A percentile compares a stretch with the other conserved stretches of the same genome.
These are phyloP conservation scores for Phialophora tarda DNA, from an alignment of 2,329 filamentous ascomycete species.

Conservation along the genomic window DNA sequence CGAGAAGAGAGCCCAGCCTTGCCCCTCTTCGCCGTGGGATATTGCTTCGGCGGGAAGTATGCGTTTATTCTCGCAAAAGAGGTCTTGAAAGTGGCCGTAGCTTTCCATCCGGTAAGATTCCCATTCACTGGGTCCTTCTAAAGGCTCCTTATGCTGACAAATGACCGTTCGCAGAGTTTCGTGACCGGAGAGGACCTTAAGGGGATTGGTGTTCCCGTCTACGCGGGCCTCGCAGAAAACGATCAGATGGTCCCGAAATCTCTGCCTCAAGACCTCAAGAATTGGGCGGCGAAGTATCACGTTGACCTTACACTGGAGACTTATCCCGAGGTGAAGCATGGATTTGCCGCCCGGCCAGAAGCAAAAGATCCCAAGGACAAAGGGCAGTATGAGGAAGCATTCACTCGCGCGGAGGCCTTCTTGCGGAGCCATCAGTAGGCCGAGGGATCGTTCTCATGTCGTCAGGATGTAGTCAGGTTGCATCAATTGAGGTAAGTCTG, in stretches of 20 bases:
- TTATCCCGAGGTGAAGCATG: slow-evolving; percentile 21
- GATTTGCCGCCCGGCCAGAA: slow-evolving; percentile 26
- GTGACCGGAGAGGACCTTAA: slow-evolving; percentile 13
- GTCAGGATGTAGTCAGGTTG: no score
- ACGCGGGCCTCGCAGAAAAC: slow-evolving; percentile 19
- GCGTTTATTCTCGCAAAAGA: slow-evolving; percentile 13
- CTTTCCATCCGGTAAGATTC: slow-evolving; percentile 3
- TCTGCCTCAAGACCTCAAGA: slow-evolving; percentile 9
- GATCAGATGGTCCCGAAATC: slow-evolving; percentile 24
- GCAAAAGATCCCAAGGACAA: slow-evolving; percentile 7
- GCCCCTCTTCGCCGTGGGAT: slow-evolving; percentile 17
- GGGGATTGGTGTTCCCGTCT: slow-evolving; percentile 16
- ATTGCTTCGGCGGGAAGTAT: slow-evolving; percentile 27
- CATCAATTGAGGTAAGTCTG: no score
- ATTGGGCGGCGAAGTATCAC: not conserved
- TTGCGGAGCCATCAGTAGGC: not conserved
- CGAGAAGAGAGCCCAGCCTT: not conserved
- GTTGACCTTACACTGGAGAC: slow-evolving; percentile 12
- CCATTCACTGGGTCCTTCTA: not conserved
- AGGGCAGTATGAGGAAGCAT: slow-evolving; percentile 17
- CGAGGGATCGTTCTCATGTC: no score
- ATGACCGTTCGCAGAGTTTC: slow-evolving; percentile 10
- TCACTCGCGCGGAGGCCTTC: slow-evolving; percentile 3
- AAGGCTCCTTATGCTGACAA: not conserved
- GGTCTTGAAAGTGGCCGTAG: not conserved